These are phyloP conservation scores for Grammothele lineata DNA, from an alignment of 768 basidiomycete genomes.

Conservation along the genomic window DNA sequence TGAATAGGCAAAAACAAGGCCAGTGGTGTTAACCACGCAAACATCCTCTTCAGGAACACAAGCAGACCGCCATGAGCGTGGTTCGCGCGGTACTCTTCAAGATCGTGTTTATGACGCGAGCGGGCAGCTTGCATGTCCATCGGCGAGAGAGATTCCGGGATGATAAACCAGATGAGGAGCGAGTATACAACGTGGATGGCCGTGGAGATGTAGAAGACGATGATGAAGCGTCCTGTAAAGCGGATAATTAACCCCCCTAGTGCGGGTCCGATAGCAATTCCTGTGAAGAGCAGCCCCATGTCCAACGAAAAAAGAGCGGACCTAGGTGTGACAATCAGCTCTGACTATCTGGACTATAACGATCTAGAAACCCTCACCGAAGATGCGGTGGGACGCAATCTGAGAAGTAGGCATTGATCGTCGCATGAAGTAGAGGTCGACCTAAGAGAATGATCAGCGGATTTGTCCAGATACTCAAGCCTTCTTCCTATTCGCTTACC, in stretches of 20 bases:
- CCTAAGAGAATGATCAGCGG: not conserved
- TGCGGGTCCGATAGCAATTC: conserved; percentile 76
- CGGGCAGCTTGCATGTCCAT: conserved; percentile 41
- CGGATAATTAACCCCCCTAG: conserved; percentile 64
- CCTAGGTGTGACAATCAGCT: conserved; percentile 29
- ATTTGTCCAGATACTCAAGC: conserved; percentile 1
- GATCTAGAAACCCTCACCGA: conserved; percentile 36
- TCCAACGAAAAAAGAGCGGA: conserved; percentile 62
- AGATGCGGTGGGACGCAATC: conserved; percentile 55
- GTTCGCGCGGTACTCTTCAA: conserved; percentile 23
- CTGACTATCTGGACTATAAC: not conserved
- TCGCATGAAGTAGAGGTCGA: conserved; percentile 36
- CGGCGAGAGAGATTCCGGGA: conserved; percentile 76
- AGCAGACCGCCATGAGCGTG: conserved; percentile 5
- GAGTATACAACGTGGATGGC: conserved; percentile 46
- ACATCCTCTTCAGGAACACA: conserved; percentile 39
- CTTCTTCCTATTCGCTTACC: conserved; percentile 46
- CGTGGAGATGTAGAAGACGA: conserved; percentile 69
- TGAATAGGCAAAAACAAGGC: conserved; percentile 51
- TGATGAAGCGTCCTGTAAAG: conserved; percentile 47
- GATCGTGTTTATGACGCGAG: conserved; percentile 32
- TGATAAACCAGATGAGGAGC: conserved; percentile 46
- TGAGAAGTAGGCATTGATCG: conserved; percentile 62
- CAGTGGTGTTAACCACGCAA: conserved; percentile 71
- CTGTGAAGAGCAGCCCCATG: conserved; percentile 65